Conservation (phyloP, 2,329 filamentous ascomycete genomes). For the Pezicula radicicola region DNA sequence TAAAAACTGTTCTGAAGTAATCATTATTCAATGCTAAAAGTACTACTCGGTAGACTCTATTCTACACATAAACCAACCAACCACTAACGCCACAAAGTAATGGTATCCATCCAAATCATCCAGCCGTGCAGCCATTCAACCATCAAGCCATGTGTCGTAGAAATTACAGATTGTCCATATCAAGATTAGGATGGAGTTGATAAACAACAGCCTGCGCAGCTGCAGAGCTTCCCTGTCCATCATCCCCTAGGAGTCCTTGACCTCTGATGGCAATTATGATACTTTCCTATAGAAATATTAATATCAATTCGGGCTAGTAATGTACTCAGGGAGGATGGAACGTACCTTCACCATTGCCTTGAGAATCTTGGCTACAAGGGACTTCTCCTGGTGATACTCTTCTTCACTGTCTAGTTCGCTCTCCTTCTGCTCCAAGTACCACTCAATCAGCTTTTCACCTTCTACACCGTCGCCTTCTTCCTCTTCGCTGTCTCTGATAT, state of each 20-base stretch:
- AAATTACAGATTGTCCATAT: conserved; percentile 55
- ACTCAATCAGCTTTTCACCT: conserved; percentile 75
- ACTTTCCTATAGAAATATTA: conserved; percentile 60
- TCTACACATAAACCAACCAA: neutral
- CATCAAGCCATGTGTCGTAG: neutral
- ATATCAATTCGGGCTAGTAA: conserved; percentile 49
- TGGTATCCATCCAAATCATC: conserved; percentile 10
- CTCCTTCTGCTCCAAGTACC: conserved; percentile 93
- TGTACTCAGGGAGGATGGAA: conserved; percentile 14
- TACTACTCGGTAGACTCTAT: neutral
- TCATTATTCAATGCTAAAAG: neutral
- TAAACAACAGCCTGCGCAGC: conserved; percentile 62
- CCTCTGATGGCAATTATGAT: conserved; percentile 79
- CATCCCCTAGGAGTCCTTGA: conserved; percentile 49
- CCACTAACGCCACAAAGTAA: conserved; percentile 6
- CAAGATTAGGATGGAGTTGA: conserved; percentile 91
- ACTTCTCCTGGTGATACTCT: conserved; percentile 72
- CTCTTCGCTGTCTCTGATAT: conserved; percentile 79
- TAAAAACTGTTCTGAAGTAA: neutral
- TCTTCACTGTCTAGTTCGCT: conserved; percentile 77
- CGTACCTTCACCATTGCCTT: conserved; percentile 94
- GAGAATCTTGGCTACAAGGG: conserved; percentile 77
- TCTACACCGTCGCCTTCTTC: conserved; percentile 78
- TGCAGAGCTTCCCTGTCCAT: conserved; percentile 42
- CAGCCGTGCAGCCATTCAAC: neutral